Conservation (phyloP, 257 asterid species). For the Solanum pennellii region DNA sequence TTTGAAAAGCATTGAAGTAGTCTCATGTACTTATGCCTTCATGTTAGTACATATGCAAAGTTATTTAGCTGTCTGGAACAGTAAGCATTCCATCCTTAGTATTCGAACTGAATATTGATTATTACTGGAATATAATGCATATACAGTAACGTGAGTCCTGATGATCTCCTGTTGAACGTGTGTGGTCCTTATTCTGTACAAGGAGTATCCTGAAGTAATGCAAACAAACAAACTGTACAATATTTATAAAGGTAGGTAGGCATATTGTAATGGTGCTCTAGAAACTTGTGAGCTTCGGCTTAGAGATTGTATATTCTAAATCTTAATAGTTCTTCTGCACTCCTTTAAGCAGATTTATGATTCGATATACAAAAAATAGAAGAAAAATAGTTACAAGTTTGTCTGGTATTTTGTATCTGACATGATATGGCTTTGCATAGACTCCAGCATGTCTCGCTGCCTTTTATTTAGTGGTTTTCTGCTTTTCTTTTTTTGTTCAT, state of each 20-base stretch:
- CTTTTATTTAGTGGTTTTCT: not conserved
- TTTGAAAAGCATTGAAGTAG: not conserved
- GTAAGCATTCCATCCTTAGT: not conserved
- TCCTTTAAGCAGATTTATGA: not conserved
- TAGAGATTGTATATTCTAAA: not conserved
- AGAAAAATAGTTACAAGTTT: not conserved
- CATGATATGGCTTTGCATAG: not conserved
- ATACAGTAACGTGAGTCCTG: not conserved
- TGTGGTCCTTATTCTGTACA: not conserved
- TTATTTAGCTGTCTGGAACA: not conserved
- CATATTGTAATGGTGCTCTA: not conserved
- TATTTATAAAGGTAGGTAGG: not conserved
- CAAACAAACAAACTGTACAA: not conserved
- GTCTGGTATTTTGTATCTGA: not conserved
- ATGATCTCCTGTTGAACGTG: not conserved
- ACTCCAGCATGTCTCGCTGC: not conserved
- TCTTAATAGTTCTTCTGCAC: not conserved
- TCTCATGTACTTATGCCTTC: not conserved
- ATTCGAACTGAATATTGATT: not conserved
- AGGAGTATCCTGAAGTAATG: not conserved
- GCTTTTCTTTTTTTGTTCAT: not conserved
- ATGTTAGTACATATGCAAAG: not conserved
- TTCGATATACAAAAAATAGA: not conserved
- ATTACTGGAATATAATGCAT: not conserved
- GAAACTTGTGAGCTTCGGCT: not conserved